Conservation (phyloP, 1,284 basidiomycete species). For the Tylopilus orsonianus region DNA sequence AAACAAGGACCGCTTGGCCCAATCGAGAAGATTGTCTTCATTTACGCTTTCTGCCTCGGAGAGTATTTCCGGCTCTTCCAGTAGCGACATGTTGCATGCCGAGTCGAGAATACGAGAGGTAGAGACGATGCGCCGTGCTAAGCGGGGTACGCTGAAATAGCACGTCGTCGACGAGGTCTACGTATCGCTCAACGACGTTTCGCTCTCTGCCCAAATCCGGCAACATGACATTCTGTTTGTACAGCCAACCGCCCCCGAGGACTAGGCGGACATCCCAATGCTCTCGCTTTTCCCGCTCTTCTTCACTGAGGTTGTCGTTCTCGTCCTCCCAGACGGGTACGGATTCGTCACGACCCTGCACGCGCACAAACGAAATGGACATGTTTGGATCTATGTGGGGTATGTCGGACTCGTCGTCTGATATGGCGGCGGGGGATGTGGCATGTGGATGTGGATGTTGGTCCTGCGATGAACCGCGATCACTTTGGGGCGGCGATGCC, state of each 20-base stretch:
- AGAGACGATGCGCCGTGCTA: conserved; percentile 50
- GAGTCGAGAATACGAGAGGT: conserved; percentile 47
- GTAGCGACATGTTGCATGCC: conserved; percentile 46
- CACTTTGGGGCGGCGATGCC: conserved; percentile 73
- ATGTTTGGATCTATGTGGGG: conserved; percentile 49
- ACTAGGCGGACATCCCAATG: conserved; percentile 78
- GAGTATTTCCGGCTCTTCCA: conserved; percentile 61
- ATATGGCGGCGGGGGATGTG: conserved; percentile 50
- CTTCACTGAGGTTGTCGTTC: no score
- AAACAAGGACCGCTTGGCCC: conserved; percentile 65
- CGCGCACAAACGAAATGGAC: no score
- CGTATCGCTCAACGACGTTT: conserved; percentile 54
- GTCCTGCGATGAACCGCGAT: conserved; percentile 47
- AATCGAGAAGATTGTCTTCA: conserved; percentile 57
- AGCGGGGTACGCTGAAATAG: conserved; percentile 18
- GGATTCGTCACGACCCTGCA: no score
- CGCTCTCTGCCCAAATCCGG: conserved; percentile 57
- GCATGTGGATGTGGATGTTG: conserved; percentile 42
- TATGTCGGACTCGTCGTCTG: no score
- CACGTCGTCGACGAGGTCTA: conserved; percentile 71
- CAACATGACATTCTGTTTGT: conserved; percentile 63
- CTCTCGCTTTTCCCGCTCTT: conserved; percentile 55
- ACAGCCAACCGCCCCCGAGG: no score
- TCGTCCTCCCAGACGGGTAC: no score
- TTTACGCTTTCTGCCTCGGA: conserved; percentile 50